Evolutionary conservation across 1,139 yeast genomes (phyloP).

Genomic region (Taphrina pruni): DNA sequence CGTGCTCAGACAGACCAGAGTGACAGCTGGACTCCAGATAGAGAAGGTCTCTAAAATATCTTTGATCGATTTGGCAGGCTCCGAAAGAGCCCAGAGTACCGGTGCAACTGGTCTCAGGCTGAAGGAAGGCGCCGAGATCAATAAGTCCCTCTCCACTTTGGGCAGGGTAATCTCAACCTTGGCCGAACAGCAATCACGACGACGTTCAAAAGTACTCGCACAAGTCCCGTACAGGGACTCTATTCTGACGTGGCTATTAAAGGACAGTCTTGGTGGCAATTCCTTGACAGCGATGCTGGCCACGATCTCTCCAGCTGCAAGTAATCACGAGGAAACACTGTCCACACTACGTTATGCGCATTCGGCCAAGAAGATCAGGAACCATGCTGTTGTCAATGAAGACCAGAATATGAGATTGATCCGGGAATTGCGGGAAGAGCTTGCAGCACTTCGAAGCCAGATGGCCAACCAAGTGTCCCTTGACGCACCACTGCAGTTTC

Average conservation of each 20-base stretch:
- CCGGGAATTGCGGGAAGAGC: constrained; percentile 49
- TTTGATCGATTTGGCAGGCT: constrained; percentile 81
- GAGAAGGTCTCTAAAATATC: constrained; percentile 68
- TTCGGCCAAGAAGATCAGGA: constrained; percentile 71
- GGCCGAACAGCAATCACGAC: constrained; percentile 54
- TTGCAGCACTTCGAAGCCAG: constrained; percentile 46
- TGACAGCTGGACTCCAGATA: neutral
- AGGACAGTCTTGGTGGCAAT: constrained; percentile 75
- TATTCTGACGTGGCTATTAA: constrained; percentile 69
- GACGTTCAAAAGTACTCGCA: constrained; percentile 44
- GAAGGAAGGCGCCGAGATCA: constrained; percentile 76
- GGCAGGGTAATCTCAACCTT: constrained; percentile 75
- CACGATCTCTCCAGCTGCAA: constrained; percentile 73
- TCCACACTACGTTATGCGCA: constrained; percentile 78
- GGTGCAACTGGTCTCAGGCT: constrained; percentile 70
- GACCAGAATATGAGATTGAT: constrained; percentile 49
- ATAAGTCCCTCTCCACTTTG: constrained; percentile 73
- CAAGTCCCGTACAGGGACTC: constrained; percentile 77
- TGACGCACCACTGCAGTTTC: neutral
- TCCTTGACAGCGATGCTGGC: constrained; percentile 78
- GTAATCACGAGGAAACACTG: constrained; percentile 66
- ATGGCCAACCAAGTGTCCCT: neutral
- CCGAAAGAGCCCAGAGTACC: constrained; percentile 69
- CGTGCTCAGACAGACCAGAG: constrained; percentile 58
- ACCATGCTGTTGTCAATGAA: constrained; percentile 47